Evolutionary conservation across 2,329 filamentous ascomycete species (phyloP), one percentile per base, ranked within the genome.

Genomic region (Cryphonectria radicalis): DNA sequence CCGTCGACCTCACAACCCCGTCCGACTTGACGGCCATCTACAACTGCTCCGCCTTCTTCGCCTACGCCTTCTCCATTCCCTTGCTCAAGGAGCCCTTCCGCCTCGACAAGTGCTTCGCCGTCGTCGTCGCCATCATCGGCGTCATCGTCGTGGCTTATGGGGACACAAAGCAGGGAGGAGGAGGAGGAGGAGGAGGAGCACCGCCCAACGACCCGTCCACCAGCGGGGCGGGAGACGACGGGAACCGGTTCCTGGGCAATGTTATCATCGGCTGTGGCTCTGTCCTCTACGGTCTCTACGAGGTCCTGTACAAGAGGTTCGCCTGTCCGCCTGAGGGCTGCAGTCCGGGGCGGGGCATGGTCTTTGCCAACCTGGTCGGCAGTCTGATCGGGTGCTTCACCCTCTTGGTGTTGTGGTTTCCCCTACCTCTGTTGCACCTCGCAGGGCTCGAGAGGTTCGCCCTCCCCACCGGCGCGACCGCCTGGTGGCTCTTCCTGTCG

Each of bases 41-140:
- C 87, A 99, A 99, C 83, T 99, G 96, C 86, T 97, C 93, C 68
- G 95, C 96, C 71, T 99, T 99, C 82, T 99, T 99, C 80, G 96
- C 96, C 65, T 99, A 99, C 79, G 95, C 93, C 17, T 99, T 99
- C 79, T 97, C 93, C 63, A 94, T 99, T 62, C 94, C 95, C 0
- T 82, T 99, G 25, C 86, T 99, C 2, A 90, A 93, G 70, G 96
- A 99, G 81, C 93, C 92, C 75, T 83, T 98, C 17, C 90, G 93
- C 32, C 82, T 91, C 53, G 93, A 93, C 82, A 99, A 99, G 84
- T 91, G 94, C 40, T 80, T 97, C 66, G 93, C 95, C 4, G 96
- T 99, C 1, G 86, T 89, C 14, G 88, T 99, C 55, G 96, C 96
- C 69, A 97, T 98, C 73, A 82, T 90, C 0, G 96, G 96, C 65